Conservation (phyloP, 768 basidiomycete species). For the Goffeauzyma gilvescens region DNA sequence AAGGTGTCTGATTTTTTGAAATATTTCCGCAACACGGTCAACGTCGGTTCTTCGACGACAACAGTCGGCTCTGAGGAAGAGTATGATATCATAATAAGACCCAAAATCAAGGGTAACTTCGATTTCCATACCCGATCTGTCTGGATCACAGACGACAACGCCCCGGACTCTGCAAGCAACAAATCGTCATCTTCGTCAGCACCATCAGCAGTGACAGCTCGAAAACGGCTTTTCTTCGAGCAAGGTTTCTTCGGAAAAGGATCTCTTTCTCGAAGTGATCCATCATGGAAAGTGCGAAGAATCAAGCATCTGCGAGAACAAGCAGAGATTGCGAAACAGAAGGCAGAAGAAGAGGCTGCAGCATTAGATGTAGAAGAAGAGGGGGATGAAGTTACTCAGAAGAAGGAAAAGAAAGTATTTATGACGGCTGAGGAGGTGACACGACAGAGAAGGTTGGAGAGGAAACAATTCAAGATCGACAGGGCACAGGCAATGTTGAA, state of each 20-base stretch:
- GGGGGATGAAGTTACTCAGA: background rate
- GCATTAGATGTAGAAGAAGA: background rate
- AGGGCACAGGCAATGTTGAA: slow-evolving; percentile 53
- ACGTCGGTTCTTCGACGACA: too few species aligned
- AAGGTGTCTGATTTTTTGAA: too few species aligned
- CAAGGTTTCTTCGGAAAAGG: slow-evolving; percentile 97
- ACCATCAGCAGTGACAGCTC: too few species aligned
- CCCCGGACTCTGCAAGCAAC: too few species aligned
- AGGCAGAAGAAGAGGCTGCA: background rate
- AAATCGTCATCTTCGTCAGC: too few species aligned
- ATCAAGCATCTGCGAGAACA: slow-evolving; percentile 44
- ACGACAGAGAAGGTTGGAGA: slow-evolving; percentile 64
- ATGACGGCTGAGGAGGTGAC: slow-evolving; percentile 82
- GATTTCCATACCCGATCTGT: slow-evolving; percentile 68
- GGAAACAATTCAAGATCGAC: slow-evolving; percentile 81
- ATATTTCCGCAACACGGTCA: too few species aligned
- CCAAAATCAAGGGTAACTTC: slow-evolving; percentile 54
- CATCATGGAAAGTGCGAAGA: slow-evolving; percentile 71
- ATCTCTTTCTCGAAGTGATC: slow-evolving; percentile 80
- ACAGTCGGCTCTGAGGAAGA: too few species aligned
- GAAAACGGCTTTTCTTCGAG: slow-evolving; percentile 72
- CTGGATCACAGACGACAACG: slow-evolving; percentile 67
- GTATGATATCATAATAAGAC: too few species aligned
- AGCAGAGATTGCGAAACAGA: slow-evolving; percentile 1
- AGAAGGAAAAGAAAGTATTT: slow-evolving; percentile 2